A percentile compares a stretch with the other conserved stretches of the same genome.
Conservation (phyloP, 129 eudicot genomes). For the Smallanthus sonchifolius region DNA sequence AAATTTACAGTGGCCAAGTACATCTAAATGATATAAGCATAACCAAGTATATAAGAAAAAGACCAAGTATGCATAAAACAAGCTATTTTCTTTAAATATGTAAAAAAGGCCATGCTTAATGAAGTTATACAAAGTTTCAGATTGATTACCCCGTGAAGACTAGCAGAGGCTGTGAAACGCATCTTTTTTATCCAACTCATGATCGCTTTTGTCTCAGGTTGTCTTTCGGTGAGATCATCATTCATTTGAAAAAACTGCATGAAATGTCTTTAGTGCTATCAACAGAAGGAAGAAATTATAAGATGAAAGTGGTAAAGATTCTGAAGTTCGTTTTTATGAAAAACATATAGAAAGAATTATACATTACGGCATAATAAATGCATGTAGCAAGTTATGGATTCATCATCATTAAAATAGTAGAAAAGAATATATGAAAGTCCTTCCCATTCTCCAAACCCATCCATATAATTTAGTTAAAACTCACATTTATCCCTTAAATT, state of each 20-base stretch:
- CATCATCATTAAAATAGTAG: background rate
- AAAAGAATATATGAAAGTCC: background rate
- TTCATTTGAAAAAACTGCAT: conserved; percentile 72
- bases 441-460: background rate
- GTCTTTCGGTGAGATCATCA: conserved; percentile 56
- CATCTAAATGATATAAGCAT: background rate
- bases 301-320: background rate
- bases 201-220: conserved; percentile 94
- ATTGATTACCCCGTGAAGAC: conserved; percentile 89
- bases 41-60: background rate
- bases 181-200: conserved; percentile 69
- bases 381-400: background rate
- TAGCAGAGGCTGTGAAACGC: conserved; percentile 86
- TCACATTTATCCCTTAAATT: no score
- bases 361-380: background rate
- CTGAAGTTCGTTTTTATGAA: background rate
- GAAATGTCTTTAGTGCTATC: conserved; percentile 29
- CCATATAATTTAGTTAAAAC: no score
- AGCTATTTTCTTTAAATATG: background rate
- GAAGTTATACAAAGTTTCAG: conserved; percentile 14
- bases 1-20: background rate
- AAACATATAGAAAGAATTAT: background rate
- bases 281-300: conserved; percentile 2
- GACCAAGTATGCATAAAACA: background rate
- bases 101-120: background rate